Evolutionary conservation across 768 basidiomycete genomes (phyloP).

Genomic region (Boletellus emodensis): DNA sequence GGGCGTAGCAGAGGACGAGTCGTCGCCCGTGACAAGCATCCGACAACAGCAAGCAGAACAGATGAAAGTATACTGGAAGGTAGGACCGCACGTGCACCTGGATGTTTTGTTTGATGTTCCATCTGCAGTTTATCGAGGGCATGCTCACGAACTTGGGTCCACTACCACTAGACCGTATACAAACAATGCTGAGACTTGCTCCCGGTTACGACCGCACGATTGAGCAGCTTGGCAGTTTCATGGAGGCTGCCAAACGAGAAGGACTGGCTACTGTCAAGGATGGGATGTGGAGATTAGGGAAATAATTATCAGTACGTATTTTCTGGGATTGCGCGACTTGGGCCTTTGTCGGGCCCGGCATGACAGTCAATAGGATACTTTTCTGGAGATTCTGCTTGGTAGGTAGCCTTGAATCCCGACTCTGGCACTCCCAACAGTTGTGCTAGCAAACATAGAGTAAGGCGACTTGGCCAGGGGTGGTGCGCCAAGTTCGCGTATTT

Average conservation of each 20-base stretch:
- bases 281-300: conserved; percentile 61
- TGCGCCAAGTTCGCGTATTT: no score
- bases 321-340: neutral
- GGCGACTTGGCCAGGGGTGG: no score
- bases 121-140: conserved; percentile 74
- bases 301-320: neutral
- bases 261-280: conserved; percentile 68
- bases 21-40: conserved; percentile 47
- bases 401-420: no score
- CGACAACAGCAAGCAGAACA: conserved; percentile 81
- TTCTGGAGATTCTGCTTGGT: no score
- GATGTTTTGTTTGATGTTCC: conserved; percentile 1
- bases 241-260: conserved; percentile 78
- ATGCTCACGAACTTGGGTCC: conserved; percentile 86
- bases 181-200: conserved; percentile 81
- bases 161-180: conserved; percentile 77
- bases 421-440: no score
- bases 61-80: conserved; percentile 89
- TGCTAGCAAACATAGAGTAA: no score
- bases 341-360: neutral
- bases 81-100: conserved; percentile 19
- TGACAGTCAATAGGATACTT: no score
- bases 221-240: conserved; percentile 74
- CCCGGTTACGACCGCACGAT: conserved; percentile 76
- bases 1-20: conserved; percentile 38